A percentile compares a stretch with the other conserved stretches of the same genome.
These are phyloP conservation scores for Debaryomycetaceae sp. DNA, from an alignment of 1,139 yeast species.

Conservation along the genomic window DNA sequence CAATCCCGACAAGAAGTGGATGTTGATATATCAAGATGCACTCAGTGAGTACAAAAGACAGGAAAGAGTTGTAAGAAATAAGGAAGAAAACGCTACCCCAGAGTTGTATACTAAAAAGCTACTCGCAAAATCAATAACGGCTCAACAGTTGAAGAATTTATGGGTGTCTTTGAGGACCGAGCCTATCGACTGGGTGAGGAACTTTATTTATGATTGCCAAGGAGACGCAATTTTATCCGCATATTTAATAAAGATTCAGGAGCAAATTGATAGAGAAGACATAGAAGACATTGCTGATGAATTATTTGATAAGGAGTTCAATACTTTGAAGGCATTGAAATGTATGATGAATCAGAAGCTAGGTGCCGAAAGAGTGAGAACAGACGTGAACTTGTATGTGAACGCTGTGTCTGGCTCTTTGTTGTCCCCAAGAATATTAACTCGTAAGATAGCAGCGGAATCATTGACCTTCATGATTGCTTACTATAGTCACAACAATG, in stretches of 20 bases:
- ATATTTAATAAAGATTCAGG: slow-evolving; percentile 37
- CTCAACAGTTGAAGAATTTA: slow-evolving; percentile 72
- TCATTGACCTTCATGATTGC: slow-evolving; percentile 52
- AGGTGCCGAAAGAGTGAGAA: slow-evolving; percentile 40
- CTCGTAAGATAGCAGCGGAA: slow-evolving; percentile 81
- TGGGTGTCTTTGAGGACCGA: slow-evolving; percentile 93
- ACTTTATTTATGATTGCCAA: slow-evolving; percentile 70
- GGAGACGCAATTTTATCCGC: slow-evolving; percentile 78
- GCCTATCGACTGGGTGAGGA: slow-evolving; percentile 85
- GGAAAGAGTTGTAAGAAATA: slow-evolving; percentile 29
- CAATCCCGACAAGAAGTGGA: slow-evolving; percentile 82
- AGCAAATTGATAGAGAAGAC: slow-evolving; percentile 32
- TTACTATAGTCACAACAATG: slow-evolving; percentile 30
- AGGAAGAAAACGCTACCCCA: slow-evolving; percentile 54
- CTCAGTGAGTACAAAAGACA: slow-evolving; percentile 68
- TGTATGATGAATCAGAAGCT: slow-evolving; percentile 48
- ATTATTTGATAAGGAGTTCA: slow-evolving; percentile 46
- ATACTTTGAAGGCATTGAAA: slow-evolving; percentile 44
- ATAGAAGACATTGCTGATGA: slow-evolving; percentile 39
- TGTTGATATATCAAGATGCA: slow-evolving; percentile 84
- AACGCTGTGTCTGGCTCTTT: slow-evolving; percentile 45
- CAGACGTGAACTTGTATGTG: slow-evolving; percentile 40
- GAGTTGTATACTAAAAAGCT: slow-evolving; percentile 75
- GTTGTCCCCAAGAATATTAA: slow-evolving; percentile 59
- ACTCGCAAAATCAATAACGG: slow-evolving; percentile 64